Conservation (phyloP, 2,329 filamentous ascomycete species). For the Chaetomium olivaceum region DNA sequence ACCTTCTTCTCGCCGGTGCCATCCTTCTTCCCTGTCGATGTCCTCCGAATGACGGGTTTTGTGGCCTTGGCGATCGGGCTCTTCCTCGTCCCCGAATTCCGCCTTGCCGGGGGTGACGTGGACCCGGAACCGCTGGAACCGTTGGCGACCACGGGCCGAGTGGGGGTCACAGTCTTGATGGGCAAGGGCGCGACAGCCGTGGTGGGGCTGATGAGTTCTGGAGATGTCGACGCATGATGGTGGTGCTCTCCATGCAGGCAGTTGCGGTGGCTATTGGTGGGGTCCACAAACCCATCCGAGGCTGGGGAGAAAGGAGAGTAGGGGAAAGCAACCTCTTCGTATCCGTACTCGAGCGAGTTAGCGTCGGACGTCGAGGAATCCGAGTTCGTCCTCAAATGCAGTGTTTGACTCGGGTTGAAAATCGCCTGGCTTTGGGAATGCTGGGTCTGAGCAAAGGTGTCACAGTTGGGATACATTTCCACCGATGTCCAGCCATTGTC, state of each 20-base stretch:
- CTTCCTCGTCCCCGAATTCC: slow-evolving; percentile 71
- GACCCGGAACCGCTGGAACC: slow-evolving; percentile 59
- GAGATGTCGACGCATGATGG: slow-evolving; percentile 45
- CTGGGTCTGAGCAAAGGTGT: slow-evolving; percentile 60
- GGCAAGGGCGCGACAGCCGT: slow-evolving; percentile 68
- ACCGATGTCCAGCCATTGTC: slow-evolving; percentile 87
- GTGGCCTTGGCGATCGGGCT: slow-evolving; percentile 79
- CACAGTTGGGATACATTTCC: slow-evolving; percentile 71
- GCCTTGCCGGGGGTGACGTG: slow-evolving; percentile 64
- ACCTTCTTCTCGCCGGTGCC: slow-evolving; percentile 83
- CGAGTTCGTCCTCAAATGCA: slow-evolving; percentile 84
- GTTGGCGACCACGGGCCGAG: slow-evolving; percentile 61
- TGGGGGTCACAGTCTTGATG: slow-evolving; percentile 63
- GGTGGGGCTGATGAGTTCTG: slow-evolving; percentile 66
- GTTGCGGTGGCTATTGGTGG: slow-evolving; percentile 57
- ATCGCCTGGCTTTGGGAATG: slow-evolving; percentile 64
- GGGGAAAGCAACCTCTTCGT: slow-evolving; percentile 74
- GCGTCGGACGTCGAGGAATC: slow-evolving; percentile 78
- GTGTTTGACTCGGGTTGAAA: slow-evolving; percentile 87
- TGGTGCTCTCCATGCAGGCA: slow-evolving; percentile 60
- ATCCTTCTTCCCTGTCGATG: slow-evolving; percentile 75
- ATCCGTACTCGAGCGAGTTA: slow-evolving; percentile 68
- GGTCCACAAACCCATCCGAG: slow-evolving; percentile 73
- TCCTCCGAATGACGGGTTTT: slow-evolving; percentile 82
- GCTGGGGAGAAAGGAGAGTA: slow-evolving; percentile 80